Conservation (phyloP, 108 stramenopile genomes). For the Pseudonitzschia multiseries region DNA sequence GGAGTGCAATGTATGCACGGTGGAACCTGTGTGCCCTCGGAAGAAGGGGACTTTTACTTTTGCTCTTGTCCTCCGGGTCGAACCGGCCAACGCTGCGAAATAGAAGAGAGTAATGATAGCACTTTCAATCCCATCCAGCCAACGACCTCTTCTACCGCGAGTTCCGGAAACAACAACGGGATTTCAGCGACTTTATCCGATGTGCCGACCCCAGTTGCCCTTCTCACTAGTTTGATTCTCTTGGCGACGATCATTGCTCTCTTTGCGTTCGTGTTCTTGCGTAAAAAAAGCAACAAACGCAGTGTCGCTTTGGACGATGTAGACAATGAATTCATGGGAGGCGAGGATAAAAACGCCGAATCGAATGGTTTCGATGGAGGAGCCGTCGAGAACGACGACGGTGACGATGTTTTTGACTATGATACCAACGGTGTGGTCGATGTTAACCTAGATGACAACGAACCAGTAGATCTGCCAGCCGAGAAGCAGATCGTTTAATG, state of each 20-base stretch:
- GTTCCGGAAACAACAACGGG: background rate
- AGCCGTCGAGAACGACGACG: background rate
- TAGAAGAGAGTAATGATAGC: background rate
- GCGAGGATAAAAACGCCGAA: too few species aligned
- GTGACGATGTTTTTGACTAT: background rate
- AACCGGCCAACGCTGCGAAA: background rate
- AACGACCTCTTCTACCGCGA: too few species aligned
- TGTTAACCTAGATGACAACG: background rate
- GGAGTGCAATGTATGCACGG: background rate
- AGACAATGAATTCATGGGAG: too few species aligned
- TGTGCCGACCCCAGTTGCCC: background rate
- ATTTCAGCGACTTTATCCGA: too few species aligned
- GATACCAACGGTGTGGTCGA: constrained; percentile 3
- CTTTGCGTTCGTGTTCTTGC: background rate
- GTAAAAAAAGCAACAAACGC: too few species aligned
- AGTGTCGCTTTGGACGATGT: too few species aligned
- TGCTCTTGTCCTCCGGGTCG: constrained; percentile 1
- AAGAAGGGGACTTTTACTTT: background rate
- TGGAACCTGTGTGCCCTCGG: background rate
- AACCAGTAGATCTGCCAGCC: background rate
- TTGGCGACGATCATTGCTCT: background rate
- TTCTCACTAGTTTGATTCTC: background rate
- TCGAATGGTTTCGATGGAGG: too few species aligned
- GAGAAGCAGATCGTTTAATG: background rate
- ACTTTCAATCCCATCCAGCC: background rate